Evolutionary conservation across 139 green algal genomes (phyloP), one percentile per base, ranked within the genome.

Genomic region (Yamagishiella unicocca): DNA sequence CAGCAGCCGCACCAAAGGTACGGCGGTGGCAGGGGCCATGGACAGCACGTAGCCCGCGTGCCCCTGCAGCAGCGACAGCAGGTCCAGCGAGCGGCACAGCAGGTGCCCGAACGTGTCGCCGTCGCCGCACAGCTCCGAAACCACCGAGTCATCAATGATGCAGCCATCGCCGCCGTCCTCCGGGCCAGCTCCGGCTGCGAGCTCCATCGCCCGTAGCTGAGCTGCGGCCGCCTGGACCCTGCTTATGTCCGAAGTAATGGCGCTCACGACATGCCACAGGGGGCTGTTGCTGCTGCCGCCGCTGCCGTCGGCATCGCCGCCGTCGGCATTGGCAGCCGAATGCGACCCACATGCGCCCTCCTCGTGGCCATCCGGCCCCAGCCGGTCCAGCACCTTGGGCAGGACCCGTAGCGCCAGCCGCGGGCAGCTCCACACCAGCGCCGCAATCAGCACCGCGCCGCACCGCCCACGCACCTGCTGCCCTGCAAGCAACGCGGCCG

Each of bases 371-470:
- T 62, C 42, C n/a, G n/a, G n/a, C n/a, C 61, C 79, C 61, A 75
- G n/a, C 29, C 80, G 62, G 24, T 54, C 64, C 17, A 86, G 21
- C n/a, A 77, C 10, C n/a, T 40, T 5, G 5, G 29, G n/a, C 62
- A 86, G 43, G 62, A 76, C 31, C 17, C 80, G 29, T 1, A 62
- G 42, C 29, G 55, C 64, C 43, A 68, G 22, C 45, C 19, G 12
- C 7, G 80, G 80, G 22, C 80, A 77, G 42, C 80, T 86, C 80
- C 80, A 86, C 0, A 33, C 64, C 62, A 86, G 64, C 45, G 80
- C 62, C 25, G 62, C 17, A 62, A 86, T 6, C 64, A 86, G 62
- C 64, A 42, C 31, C 5, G 62, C 64, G 31, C 80, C 80, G 45
- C 43, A 38, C 1, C 33, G 33, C 64, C 19, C 27, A 14, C 24